Evolutionary conservation across 192 early-diverging fungal species (phyloP), one percentile per base, ranked within the genome.

Genomic region (Paraglomus brasilianum): DNA sequence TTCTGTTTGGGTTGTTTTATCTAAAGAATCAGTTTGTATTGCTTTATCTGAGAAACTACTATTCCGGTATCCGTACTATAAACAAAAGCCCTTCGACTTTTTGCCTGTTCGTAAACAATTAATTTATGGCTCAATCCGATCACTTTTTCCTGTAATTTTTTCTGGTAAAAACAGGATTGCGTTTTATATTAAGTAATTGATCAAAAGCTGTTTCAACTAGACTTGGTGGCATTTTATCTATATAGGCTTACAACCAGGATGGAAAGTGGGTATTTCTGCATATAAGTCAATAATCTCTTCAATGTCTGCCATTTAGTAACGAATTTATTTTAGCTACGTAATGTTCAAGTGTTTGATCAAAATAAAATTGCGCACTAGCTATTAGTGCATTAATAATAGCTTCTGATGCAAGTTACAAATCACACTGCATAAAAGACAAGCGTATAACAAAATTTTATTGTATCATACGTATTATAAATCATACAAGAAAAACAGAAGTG

Each of bases 251-350:
- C 30, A 53, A 53, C 30, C n/a, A 53, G n/a, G n/a, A 53, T 21
- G 51, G 11, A 53, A 53, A 53, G 51, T 53, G n/a, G n/a, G 51
- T 53, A 53, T 53, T 53, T 53, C 4, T 24, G n/a, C n/a, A 53
- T 53, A 53, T 53, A 53, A 53, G n/a, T 53, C 51, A 53, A 53
- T 53, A 4, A 53, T 53, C 51, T 53, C 51, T 51, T 51, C 8
- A 8, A 50, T 50, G 21, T 50, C 48, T 50, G 48, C 48, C 5
- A 51, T 51, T 51, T 51, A 51, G 49, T 51, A 53, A 19, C 17
- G 51, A 53, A 53, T 53, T 53, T 53, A 53, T 21, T 52, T 52
- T 22, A 52, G 19, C 51, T 53, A 10, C 0, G n/a, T 53, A 19
- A 53, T 53, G 1, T 53, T 53, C 51, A 53, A 53, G 51, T 53